Evolutionary conservation across 192 early-diverging fungal genomes (phyloP).

Genomic region (Podila epicladia): DNA sequence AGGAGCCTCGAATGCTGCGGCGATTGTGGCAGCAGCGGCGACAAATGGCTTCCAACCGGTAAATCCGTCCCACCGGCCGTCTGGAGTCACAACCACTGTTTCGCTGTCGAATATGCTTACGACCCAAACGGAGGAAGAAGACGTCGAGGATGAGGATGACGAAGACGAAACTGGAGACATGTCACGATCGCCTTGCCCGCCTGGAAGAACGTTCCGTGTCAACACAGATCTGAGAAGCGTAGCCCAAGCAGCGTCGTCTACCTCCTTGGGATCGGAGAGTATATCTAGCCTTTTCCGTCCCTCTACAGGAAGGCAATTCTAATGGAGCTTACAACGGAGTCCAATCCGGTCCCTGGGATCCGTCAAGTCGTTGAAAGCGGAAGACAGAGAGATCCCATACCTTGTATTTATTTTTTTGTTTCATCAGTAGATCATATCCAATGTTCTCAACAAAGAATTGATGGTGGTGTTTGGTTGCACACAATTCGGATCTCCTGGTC

Average conservation of each 20-base stretch:
- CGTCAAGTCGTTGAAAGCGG: too few species aligned
- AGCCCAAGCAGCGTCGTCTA: conserved; percentile 6
- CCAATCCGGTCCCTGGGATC: too few species aligned
- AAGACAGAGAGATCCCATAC: too few species aligned
- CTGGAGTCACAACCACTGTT: not conserved
- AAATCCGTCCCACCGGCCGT: not conserved
- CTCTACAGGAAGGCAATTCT: too few species aligned
- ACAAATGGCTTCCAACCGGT: too few species aligned
- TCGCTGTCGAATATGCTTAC: not conserved
- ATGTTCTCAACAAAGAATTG: not conserved
- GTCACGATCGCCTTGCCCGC: conserved; percentile 36
- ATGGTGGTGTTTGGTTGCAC: not conserved
- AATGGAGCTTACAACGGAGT: too few species aligned
- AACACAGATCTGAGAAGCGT: conserved; percentile 29
- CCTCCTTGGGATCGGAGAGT: not conserved
- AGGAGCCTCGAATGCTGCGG: not conserved
- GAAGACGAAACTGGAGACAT: conserved; percentile 20
- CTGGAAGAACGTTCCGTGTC: conserved; percentile 14
- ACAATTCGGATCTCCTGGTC: not conserved
- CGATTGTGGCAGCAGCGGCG: not conserved
- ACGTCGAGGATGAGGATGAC: conserved; percentile 14
- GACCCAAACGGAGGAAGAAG: not conserved
- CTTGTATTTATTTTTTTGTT: too few species aligned
- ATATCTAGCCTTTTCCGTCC: too few species aligned
- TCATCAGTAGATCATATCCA: too few species aligned